Evolutionary conservation across 78 protist genomes (phyloP).

Genomic region (Pigoraptor vietnamica): DNA sequence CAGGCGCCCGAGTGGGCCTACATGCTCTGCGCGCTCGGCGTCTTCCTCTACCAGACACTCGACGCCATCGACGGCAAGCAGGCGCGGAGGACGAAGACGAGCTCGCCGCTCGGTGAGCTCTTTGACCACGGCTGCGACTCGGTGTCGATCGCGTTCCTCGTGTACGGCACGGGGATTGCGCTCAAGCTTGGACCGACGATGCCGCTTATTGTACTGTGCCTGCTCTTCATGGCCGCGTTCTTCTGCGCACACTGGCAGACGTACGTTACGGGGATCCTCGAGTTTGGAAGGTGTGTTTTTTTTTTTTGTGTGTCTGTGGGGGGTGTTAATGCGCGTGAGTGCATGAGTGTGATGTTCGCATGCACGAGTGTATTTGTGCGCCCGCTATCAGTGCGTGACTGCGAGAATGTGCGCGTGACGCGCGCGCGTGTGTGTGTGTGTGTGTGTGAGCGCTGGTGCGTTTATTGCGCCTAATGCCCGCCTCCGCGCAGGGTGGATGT

Average conservation of each 20-base stretch:
- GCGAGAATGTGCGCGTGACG: too few species aligned
- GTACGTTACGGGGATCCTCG: slow-evolving; percentile 9
- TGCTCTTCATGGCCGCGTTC: background rate
- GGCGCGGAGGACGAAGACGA: slow-evolving; percentile 55
- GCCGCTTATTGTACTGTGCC: background rate
- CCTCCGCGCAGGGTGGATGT: slow-evolving; percentile 27
- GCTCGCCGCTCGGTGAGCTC: slow-evolving; percentile 61
- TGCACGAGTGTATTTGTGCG: background rate
- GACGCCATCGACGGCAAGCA: slow-evolving; percentile 73
- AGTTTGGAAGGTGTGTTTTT: slow-evolving; percentile 17
- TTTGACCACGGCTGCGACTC: slow-evolving; percentile 63
- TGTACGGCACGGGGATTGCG: background rate
- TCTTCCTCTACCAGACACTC: slow-evolving; percentile 51
- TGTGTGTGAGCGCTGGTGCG: too few species aligned
- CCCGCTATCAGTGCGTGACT: background rate
- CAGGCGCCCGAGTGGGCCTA: slow-evolving; percentile 42
- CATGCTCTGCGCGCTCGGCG: background rate
- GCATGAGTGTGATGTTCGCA: background rate
- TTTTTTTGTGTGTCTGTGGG: background rate
- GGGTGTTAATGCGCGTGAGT: background rate
- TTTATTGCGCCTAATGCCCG: too few species aligned
- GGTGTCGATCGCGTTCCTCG: background rate
- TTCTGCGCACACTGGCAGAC: slow-evolving; percentile 16
- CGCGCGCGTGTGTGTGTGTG: too few species aligned
- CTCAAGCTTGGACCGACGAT: background rate